Evolutionary conservation across 306 rosid species (phyloP), one percentile per base, ranked within the genome.

Genomic region (Malus orientalis): DNA sequence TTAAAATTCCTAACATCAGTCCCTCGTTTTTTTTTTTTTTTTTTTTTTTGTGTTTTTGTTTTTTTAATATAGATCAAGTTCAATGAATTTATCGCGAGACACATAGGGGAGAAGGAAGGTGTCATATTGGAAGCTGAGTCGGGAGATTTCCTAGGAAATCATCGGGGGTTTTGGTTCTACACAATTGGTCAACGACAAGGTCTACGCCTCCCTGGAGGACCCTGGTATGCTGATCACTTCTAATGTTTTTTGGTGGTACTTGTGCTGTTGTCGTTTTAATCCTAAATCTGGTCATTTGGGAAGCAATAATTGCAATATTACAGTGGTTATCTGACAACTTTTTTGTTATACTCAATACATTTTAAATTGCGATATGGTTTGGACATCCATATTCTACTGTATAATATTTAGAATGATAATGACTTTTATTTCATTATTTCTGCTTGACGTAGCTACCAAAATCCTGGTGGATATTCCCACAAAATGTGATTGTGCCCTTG

Each of bases 131-230:
- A 95, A 89, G 97, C 97, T 5, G 97, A 95, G 83, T 86, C 96
- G 0, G 97, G 98, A 40, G 97, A 92, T 90, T 88, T 92, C 69
- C 97, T 95, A 69, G 97, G 98, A 79, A 90, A 62, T 78, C 98
- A 92, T 85, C 73, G 84, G 19, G 98, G 98, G 32, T 92, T 95
- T 76, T 92, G 98, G 98, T 95, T 95, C 86, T 89, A 95, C 82
- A 95, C 96, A 49, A 89, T 88, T 68, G 98, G 97, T 80, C 98
- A 95, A 83, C 96, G 98, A 69, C 97, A 95, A 81, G 98, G 98
- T 75, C 74, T 95, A 42, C 86, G 92, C 40, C 89, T 92, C 73
- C 89, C 96, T 36, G 96, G 97, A 73, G 98, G 98, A 79, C 97
- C 98, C 75, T 94, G 98, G 97, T 92, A 74, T 76, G 87, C 77